Conservation (phyloP, 2,329 filamentous ascomycete genomes). For the Diaporthe longicolla region DNA sequence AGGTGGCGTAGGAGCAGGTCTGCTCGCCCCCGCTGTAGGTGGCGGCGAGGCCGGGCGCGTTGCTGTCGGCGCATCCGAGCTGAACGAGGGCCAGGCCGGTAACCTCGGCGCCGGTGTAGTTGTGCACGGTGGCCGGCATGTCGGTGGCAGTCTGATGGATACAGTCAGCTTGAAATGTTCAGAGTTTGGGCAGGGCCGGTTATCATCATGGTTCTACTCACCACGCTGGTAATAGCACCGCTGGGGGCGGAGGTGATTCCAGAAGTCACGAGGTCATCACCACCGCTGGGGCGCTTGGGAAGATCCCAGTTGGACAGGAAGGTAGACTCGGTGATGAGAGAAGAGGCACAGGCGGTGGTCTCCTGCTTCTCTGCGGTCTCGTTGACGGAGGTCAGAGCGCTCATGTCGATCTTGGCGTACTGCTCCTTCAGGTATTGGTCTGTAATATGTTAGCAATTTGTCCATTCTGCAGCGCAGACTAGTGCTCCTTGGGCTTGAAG, state of each 20-base stretch:
- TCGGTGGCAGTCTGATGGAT: constrained; percentile 35
- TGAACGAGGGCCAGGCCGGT: constrained; percentile 40
- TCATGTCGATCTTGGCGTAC: constrained; percentile 79
- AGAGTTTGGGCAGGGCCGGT: too few species aligned
- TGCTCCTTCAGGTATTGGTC: constrained; percentile 76
- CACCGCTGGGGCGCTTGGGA: constrained; percentile 74
- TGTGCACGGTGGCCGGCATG: constrained; percentile 42
- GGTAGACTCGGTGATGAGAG: constrained; percentile 73
- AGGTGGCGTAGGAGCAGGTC: constrained; percentile 43
- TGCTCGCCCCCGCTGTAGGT: constrained; percentile 42
- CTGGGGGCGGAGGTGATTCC: constrained; percentile 74
- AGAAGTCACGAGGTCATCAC: constrained; percentile 78
- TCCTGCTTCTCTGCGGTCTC: constrained; percentile 65
- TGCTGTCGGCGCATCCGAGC: constrained; percentile 39
- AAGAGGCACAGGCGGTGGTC: constrained; percentile 72
- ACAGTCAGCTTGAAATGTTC: background rate
- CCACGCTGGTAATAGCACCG: constrained; percentile 67
- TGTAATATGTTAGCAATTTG: constrained; percentile 4
- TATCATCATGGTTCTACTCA: background rate
- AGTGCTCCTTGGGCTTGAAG: background rate
- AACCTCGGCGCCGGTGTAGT: constrained; percentile 41
- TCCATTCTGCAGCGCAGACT: too few species aligned
- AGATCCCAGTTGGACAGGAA: constrained; percentile 84
- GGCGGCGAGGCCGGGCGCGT: constrained; percentile 41
- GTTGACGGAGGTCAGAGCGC: constrained; percentile 72